phyloP scores from a whole-genome alignment of 345 rosid genomes.

The Laguncularia racemosa region DNA sequence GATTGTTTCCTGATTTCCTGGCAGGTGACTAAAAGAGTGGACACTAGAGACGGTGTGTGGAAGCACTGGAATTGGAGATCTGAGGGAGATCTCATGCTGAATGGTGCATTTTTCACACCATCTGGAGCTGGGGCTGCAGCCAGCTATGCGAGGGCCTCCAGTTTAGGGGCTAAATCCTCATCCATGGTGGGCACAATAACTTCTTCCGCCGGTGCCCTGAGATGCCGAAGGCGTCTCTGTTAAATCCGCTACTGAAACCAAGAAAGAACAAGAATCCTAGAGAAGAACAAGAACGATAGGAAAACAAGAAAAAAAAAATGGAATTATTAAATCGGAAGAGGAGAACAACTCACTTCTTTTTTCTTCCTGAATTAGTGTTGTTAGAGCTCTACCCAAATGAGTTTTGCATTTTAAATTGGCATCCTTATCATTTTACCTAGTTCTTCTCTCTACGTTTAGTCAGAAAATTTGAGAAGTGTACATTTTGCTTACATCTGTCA shows the following conservation, averaged over 20 bases:
- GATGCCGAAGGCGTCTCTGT: slow-evolving; percentile 19
- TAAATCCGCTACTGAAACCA: background rate
- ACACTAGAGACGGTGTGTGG: slow-evolving; percentile 21
- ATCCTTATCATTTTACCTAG: slow-evolving; percentile 2
- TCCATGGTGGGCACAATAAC: slow-evolving; percentile 30
- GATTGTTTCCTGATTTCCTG: background rate
- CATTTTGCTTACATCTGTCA: background rate
- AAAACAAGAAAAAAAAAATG: background rate
- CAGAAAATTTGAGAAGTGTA: slow-evolving; percentile 1
- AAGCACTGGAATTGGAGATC: slow-evolving; percentile 47
- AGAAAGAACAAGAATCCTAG: background rate
- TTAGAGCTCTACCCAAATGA: background rate
- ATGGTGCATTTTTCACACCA: slow-evolving; percentile 43
- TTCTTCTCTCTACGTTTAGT: background rate
- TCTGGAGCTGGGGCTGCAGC: slow-evolving; percentile 40
- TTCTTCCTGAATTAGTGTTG: slow-evolving; percentile 3
- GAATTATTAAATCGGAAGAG: background rate
- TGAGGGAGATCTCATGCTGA: slow-evolving; percentile 37
- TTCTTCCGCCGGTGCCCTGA: slow-evolving; percentile 30
- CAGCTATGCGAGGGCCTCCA: slow-evolving; percentile 43
- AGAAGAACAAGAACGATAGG: slow-evolving; percentile 1
- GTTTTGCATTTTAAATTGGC: background rate
- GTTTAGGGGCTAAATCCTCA: slow-evolving; percentile 42
- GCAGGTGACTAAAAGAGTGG: slow-evolving; percentile 47
- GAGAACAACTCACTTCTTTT: slow-evolving; percentile 12